Base-by-base conservation (phyloP, 2,329 filamentous ascomycete genomes). In the Penicillium sp. region DNA sequence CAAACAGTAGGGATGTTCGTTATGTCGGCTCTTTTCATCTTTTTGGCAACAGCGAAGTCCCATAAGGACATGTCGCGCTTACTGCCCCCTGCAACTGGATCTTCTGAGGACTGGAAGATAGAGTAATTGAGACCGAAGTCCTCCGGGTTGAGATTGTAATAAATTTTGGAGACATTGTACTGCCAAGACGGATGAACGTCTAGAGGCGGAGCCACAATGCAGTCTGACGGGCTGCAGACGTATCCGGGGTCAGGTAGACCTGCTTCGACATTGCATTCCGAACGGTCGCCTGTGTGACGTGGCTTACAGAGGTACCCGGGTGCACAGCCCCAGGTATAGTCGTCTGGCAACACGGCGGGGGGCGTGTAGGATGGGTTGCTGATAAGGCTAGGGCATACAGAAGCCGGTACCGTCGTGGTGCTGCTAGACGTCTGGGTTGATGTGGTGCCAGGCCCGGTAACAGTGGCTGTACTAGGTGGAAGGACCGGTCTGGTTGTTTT, bases 91-190 rank as follows among this genome's bases (percentile, higher is more conserved):
- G 31, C 6, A 10, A 4, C 7, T 21, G 29, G 22, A 29, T 34
- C 44, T 12, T 45, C 46, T 2, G 45, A 35, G 15, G 24, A 39
- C 4, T 52, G 28, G 17, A 84, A 86, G 17, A 86, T 81, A 37
- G 77, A 77, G 51, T 79, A 83, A 43, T 73, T 77, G 15, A 87
- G 69, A 4, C 82, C 83, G 51, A 87, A 87, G 0, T 73, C 73
- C 1, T 71, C 64, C 0, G 84, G 80, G 48, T 82, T 72, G n/a
- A 87, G 72, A 51, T 85, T 77, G 68, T 82, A 87, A 62, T 85
- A 86, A 3, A 76, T 79, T 0, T 72, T 62, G 0, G 70, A 72
- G 1, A 76, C 72, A 2, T 76, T 76, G 54, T 76, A 82, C 77
- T 81, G 12, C 53, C 52, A 21, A 53, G 51, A 21, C 59, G 35